Evolutionary conservation across 2,329 filamentous ascomycete genomes (phyloP), one percentile per base, ranked within the genome.

Genomic region (Paracoccidioides brasiliensis): DNA sequence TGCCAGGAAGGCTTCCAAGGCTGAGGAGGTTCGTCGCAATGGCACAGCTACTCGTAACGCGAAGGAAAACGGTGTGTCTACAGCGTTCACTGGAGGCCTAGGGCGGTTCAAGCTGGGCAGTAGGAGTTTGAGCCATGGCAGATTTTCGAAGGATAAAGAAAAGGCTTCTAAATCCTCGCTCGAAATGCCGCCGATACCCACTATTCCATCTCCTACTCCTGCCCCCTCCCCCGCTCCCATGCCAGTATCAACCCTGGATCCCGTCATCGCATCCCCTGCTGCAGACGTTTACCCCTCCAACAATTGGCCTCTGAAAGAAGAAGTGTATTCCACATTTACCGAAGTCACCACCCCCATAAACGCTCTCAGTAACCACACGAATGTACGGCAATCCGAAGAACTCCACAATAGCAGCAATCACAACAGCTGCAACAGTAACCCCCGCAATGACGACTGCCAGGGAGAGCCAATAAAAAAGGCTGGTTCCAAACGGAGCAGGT

Each of bases 41-140:
- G 61, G 59, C 48, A 55, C 60, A 42, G 66, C 66, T 43, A 60
- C 59, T 6, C 66, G 69, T 15, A 64, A 63, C 41, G 64, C 62
- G 28, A 69, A 66, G 48, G 62, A 70, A 28, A 72, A 72, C 49
- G 73, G 76, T 4, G 75, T 81, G 5, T 61, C 65, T 28, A 70
- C 67, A 52, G 70, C 68, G 30, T 61, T 69, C 7, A 62, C 67
- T 52, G 70, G 74, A 6, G 70, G 75, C 35, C 72, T 93, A 44
- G 82, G 81, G 63, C 78, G 87, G 46, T 83, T 86, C 60, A 80
- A 83, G 62, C 78, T 84, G 55, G 82, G 82, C 8, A 88, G 84
- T 68, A 91, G 88, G 73, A 90, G 87, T 60, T 79, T 95, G 74
- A 81, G 86, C 51, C 81, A 84, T 15, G 46, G 54, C 59, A 88